Percentiles rank a stretch among this genome's conserved stretches.
Evolutionary conservation across 148 eudicot genomes (phyloP).

Genomic region (Pharnaceum exiguum): DNA sequence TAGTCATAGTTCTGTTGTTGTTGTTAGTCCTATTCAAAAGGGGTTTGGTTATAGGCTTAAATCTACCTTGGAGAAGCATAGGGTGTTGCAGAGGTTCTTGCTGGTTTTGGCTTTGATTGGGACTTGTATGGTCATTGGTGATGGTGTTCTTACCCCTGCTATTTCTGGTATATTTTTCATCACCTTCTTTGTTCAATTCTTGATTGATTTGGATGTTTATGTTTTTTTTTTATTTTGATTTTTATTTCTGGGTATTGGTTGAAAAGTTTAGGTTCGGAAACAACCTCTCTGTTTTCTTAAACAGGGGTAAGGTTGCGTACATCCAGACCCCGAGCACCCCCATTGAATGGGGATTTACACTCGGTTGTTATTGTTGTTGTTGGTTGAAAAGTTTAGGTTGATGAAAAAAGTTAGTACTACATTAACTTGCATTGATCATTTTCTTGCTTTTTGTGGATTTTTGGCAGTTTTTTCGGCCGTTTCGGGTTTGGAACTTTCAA

Average conservation of each 20-base stretch:
- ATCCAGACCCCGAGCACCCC: too few species aligned
- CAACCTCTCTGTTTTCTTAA: too few species aligned
- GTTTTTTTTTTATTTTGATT: neutral
- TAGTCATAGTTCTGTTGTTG: conserved; percentile 26
- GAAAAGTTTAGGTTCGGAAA: neutral
- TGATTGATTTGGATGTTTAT: too few species aligned
- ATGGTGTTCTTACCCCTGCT: conserved; percentile 88
- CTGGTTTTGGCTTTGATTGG: conserved; percentile 81
- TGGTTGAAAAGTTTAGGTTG: conserved; percentile 2
- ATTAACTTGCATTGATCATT: conserved; percentile 4
- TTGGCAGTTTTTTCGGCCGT: conserved; percentile 94
- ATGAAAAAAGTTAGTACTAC: neutral
- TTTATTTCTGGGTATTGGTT: neutral
- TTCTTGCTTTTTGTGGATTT: conserved; percentile 49
- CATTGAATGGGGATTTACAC: too few species aligned
- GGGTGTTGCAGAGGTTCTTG: conserved; percentile 70
- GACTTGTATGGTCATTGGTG: conserved; percentile 98
- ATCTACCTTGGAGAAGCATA: conserved; percentile 67
- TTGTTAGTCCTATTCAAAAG: conserved; percentile 20
- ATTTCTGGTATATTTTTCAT: conserved; percentile 58
- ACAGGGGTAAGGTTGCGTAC: too few species aligned
- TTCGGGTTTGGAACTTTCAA: conserved; percentile 83
- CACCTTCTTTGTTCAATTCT: too few species aligned
- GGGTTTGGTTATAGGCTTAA: conserved; percentile 59
- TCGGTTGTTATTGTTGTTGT: too few species aligned